Evolutionary conservation across 768 basidiomycete genomes (phyloP).

Genomic region (Tubosaeta brunneosetosa): DNA sequence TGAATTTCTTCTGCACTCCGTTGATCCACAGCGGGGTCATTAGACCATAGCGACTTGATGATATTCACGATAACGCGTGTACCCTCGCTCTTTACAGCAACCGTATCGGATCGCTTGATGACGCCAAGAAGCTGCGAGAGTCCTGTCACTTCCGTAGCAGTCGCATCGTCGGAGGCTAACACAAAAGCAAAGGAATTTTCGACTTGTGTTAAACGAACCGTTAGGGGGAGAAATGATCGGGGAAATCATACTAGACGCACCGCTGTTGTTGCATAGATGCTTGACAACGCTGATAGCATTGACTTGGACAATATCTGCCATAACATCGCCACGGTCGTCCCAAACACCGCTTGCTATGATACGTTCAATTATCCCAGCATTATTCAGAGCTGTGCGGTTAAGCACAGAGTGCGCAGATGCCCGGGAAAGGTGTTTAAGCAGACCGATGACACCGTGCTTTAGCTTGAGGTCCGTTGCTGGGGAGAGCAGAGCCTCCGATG

Average conservation of each 20-base stretch:
- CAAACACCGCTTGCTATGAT: slow-evolving; percentile 64
- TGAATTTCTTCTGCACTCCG: slow-evolving; percentile 31
- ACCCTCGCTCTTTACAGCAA: slow-evolving; percentile 84
- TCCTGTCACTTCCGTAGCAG: slow-evolving; percentile 38
- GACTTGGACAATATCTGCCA: slow-evolving; percentile 83
- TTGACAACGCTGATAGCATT: slow-evolving; percentile 86
- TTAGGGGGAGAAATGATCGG: slow-evolving; percentile 29
- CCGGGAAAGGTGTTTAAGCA: slow-evolving; percentile 84
- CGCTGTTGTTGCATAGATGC: slow-evolving; percentile 74
- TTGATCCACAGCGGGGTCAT: slow-evolving; percentile 34
- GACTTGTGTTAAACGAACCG: slow-evolving; percentile 23
- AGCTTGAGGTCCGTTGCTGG: slow-evolving; percentile 66
- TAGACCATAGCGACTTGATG: slow-evolving; percentile 72
- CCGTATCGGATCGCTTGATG: slow-evolving; percentile 71
- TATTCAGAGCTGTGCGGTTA: slow-evolving; percentile 57
- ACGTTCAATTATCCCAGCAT: slow-evolving; percentile 58
- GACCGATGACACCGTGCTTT: slow-evolving; percentile 83
- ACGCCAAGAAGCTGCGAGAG: slow-evolving; percentile 71
- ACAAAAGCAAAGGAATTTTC: slow-evolving; percentile 50
- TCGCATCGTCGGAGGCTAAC: slow-evolving; percentile 35
- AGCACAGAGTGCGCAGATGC: slow-evolving; percentile 50
- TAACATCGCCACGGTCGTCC: slow-evolving; percentile 65
- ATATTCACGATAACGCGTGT: slow-evolving; percentile 85
- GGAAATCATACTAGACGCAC: slow-evolving; percentile 39
- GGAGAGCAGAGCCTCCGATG: slow-evolving; percentile 52